Evolutionary conservation across 1,284 basidiomycete species (phyloP).

Genomic region (Ganoderma leucocontextum): DNA sequence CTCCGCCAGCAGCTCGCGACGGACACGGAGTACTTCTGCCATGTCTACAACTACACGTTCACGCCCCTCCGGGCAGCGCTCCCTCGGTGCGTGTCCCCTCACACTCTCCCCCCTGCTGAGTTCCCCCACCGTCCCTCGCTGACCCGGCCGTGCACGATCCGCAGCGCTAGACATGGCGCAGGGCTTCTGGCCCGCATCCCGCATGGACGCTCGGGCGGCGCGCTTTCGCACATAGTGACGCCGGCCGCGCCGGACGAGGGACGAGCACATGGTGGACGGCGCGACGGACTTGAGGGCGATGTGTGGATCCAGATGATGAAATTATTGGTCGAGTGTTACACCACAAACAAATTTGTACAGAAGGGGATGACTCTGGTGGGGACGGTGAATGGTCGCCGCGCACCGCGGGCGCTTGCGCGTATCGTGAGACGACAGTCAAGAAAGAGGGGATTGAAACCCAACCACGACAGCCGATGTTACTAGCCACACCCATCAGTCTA

Average conservation of each 20-base stretch:
- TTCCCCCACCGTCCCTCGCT: neutral
- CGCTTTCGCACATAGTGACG: conserved; percentile 59
- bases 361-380: too few relatives aligned
- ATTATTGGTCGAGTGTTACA: too few relatives aligned
- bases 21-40: conserved; percentile 82
- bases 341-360: too few relatives aligned
- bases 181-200: conserved; percentile 90
- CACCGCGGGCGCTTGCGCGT: too few relatives aligned
- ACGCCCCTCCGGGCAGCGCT: conserved; percentile 78
- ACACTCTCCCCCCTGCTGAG: neutral
- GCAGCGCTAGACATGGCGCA: conserved; percentile 77
- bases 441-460: too few relatives aligned
- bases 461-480: too few relatives aligned
- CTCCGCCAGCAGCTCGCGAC: conserved; percentile 72
- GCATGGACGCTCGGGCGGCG: conserved; percentile 77
- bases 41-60: conserved; percentile 93
- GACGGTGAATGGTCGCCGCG: too few relatives aligned
- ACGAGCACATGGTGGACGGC: conserved; percentile 42
- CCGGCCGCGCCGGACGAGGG: conserved; percentile 55
- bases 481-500: too few relatives aligned
- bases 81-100: conserved; percentile 58
- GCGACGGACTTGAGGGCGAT: too few relatives aligned
- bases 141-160: neutral
- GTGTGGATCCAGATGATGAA: too few relatives aligned
- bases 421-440: too few relatives aligned